phyloP scores from a whole-genome alignment of 1,284 basidiomycete genomes.

The Ganoderma boninense region DNA sequence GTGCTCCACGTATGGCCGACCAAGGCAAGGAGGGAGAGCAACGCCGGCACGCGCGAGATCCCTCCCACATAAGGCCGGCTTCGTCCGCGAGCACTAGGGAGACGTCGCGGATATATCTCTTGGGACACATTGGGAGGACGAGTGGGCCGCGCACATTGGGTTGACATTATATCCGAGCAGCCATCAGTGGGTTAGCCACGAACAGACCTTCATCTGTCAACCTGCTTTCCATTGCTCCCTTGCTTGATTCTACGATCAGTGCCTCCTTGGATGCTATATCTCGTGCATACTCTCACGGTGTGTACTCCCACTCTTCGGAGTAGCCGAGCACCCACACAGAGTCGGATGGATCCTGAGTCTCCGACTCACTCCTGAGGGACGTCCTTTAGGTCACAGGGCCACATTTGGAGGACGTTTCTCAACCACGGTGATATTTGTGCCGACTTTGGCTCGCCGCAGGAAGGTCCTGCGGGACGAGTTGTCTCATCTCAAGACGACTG shows the following conservation, averaged over 20 bases:
- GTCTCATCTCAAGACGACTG: slow-evolving; percentile 39
- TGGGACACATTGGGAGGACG: slow-evolving; percentile 34
- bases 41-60: slow-evolving; percentile 56
- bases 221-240: slow-evolving; percentile 46
- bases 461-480: slow-evolving; percentile 40
- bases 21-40: slow-evolving; percentile 47
- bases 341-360: slow-evolving; percentile 47
- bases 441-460: slow-evolving; percentile 54
- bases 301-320: slow-evolving; percentile 28
- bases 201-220: slow-evolving; percentile 46
- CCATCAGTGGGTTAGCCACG: slow-evolving; percentile 44
- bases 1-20: slow-evolving; percentile 22
- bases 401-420: slow-evolving; percentile 32
- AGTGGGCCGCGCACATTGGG: slow-evolving; percentile 47
- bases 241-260: slow-evolving; percentile 29
- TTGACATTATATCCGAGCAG: slow-evolving; percentile 18
- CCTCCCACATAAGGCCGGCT: slow-evolving; percentile 27
- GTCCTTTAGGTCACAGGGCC: slow-evolving; percentile 28
- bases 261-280: slow-evolving; percentile 7
- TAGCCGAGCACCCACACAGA: slow-evolving; percentile 46
- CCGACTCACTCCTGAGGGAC: slow-evolving; percentile 45
- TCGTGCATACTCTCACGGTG: slow-evolving; percentile 18
- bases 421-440: slow-evolving; percentile 57
- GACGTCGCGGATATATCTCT: slow-evolving; percentile 49
- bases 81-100: slow-evolving; percentile 51